These are phyloP conservation scores for Chlorencoelia australis DNA, from an alignment of 2,329 filamentous ascomycete species.

Conservation along the genomic window DNA sequence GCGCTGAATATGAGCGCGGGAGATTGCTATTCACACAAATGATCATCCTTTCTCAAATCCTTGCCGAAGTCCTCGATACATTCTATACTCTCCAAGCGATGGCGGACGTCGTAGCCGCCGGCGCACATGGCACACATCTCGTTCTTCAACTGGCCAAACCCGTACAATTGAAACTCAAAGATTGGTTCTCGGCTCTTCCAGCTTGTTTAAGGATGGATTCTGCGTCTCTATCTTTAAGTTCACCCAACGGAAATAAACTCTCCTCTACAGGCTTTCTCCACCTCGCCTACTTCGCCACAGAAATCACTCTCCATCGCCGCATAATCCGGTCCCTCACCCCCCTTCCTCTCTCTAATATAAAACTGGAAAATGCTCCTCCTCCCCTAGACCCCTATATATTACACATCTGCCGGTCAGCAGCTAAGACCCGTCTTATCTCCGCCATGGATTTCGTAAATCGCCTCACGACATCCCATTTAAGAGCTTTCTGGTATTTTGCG, in stretches of 20 bases:
- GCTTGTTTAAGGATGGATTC: conserved; percentile 55
- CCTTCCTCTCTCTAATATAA: conserved; percentile 29
- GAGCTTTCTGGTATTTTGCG: conserved; percentile 88
- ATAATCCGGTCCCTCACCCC: conserved; percentile 71
- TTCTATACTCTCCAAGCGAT: conserved; percentile 76
- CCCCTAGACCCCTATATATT: conserved; percentile 69
- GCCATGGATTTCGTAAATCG: conserved; percentile 98
- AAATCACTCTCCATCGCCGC: conserved; percentile 84
- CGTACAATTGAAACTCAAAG: conserved; percentile 71
- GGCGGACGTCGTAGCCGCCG: conserved; percentile 55
- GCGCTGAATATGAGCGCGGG: conserved; percentile 53
- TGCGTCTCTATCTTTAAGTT: conserved; percentile 35
- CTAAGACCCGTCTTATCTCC: conserved; percentile 87
- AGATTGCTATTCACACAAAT: conserved; percentile 65
- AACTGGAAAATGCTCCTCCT: conserved; percentile 26
- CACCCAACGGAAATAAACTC: conserved; percentile 33
- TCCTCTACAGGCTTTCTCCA: conserved; percentile 70
- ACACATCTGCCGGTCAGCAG: conserved; percentile 86
- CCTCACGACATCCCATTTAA: conserved; percentile 72
- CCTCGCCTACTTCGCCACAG: conserved; percentile 84
- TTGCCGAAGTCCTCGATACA: conserved; percentile 71
- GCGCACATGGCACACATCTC: conserved; percentile 58
- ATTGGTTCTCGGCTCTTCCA: conserved; percentile 67
- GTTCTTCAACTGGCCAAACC: conserved; percentile 70
- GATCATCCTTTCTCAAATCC: conserved; percentile 63